Evolutionary conservation across 495 filamentous ascomycete species (phyloP).

Genomic region (Penicillium ucsense): DNA sequence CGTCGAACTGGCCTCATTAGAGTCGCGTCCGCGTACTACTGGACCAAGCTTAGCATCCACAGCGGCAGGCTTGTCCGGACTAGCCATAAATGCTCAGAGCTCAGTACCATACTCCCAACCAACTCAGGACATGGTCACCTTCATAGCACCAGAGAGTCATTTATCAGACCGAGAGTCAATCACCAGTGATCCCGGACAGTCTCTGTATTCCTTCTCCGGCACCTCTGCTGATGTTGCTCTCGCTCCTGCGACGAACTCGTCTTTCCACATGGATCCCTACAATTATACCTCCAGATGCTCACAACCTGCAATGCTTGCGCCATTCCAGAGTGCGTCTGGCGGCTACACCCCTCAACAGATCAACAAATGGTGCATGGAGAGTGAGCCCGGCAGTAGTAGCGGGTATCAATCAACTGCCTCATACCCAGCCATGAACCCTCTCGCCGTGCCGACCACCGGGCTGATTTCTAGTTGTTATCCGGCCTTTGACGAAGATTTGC

Average conservation of each 20-base stretch:
- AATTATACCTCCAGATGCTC: slow-evolving; percentile 2
- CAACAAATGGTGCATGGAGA: slow-evolving; percentile 16
- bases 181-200: slow-evolving; percentile 11
- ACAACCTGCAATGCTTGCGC: neutral
- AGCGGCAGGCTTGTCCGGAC: too few relatives aligned
- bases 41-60: too few relatives aligned
- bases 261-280: slow-evolving; percentile 14
- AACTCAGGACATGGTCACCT: slow-evolving; percentile 4
- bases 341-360: slow-evolving; percentile 14
- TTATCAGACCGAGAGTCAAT: slow-evolving; percentile 10
- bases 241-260: slow-evolving; percentile 2
- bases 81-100: too few relatives aligned
- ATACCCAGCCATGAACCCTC: slow-evolving; percentile 5
- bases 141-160: slow-evolving; percentile 10
- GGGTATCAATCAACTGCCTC: slow-evolving; percentile 5
- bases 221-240: slow-evolving; percentile 3
- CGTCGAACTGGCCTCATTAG: neutral
- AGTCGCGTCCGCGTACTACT: neutral
- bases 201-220: slow-evolving; percentile 7
- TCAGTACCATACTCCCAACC: too few relatives aligned
- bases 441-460: slow-evolving; percentile 5
- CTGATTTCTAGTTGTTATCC: slow-evolving; percentile 4
- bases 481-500: slow-evolving; percentile 3
- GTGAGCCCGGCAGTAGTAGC: neutral
- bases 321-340: neutral